phyloP scores from a whole-genome alignment of 805 yeast genomes.

The Scheffersomyces coipomensis region DNA sequence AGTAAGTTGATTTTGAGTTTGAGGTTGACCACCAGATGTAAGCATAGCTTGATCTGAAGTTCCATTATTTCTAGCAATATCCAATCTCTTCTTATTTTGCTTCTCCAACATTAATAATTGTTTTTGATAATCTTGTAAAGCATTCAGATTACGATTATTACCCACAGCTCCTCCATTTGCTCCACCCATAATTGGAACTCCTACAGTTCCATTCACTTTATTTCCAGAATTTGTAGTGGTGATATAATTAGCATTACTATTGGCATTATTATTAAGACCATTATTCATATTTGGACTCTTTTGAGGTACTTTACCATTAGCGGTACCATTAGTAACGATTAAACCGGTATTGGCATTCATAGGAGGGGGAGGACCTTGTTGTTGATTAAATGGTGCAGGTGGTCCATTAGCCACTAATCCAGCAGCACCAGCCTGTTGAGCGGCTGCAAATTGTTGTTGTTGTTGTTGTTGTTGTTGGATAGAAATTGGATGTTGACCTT shows the following conservation, averaged over 20 bases:
- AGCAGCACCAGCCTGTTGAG: neutral
- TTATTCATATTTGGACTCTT: neutral
- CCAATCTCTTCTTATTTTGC: conserved; percentile 69
- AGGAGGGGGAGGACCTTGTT: neutral
- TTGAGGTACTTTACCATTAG: neutral
- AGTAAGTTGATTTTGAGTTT: conserved; percentile 1
- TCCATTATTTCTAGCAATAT: conserved; percentile 45
- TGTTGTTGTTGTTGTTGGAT: conserved; percentile 8
- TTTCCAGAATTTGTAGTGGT: conserved; percentile 18
- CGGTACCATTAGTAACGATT: neutral
- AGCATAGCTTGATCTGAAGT: conserved; percentile 13
- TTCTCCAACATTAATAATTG: conserved; percentile 73
- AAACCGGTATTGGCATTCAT: neutral
- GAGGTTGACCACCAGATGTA: conserved; percentile 8
- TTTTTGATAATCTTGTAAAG: conserved; percentile 79
- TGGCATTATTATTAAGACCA: neutral
- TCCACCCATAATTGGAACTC: neutral
- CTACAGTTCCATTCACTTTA: conserved; percentile 3
- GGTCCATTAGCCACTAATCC: neutral
- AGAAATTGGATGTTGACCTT: conserved; percentile 6
- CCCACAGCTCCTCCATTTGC: neutral
- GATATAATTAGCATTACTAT: conserved; percentile 9
- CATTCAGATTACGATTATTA: conserved; percentile 42
- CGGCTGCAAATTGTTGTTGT: conserved; percentile 8
- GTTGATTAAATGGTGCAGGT: conserved; percentile 3